Base-by-base conservation (phyloP, 805 yeast species). In the Metschnikowia peoriensis region DNA sequence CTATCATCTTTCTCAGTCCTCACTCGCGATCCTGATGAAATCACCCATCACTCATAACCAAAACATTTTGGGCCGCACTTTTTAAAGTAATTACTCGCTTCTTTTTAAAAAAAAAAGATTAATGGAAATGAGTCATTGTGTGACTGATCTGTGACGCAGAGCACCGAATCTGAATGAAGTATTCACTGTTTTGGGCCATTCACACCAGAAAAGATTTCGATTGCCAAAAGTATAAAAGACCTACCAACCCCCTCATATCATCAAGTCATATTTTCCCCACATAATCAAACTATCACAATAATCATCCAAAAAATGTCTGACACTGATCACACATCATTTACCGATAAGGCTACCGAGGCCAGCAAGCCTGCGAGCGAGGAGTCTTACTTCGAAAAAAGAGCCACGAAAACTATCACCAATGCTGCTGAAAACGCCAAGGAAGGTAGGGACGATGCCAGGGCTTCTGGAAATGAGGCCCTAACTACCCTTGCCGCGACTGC, bases 301-400 rank as follows among this genome's bases (percentile, higher is more conserved):
- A 41, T 41, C 15, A 22, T 14, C 32, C 22, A 17, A 4, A 50
- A 7, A 17, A 71, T 71, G 75, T 66, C 75, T 59, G 75, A 76
- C 69, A 66, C 78, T 56, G 89, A 87, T 64, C 86, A 96, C 86
- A 89, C 89, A 76, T 74, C 81, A 68, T 79, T 89, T 66, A 61
- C 84, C 58, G 86, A 86, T 68, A 88, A 89, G 73, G 73, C 81
- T 61, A 52, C 79, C 49, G 96, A 89, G 77, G 64, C 80, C 41
- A 55, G 85, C 41, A 86, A 80, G 60, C 96, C 96, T 59, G 85
- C 89, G 57, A 71, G 80, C 52, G 80, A 86, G 70, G 90, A 90
- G 76, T 63, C 84, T 38, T 70, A 73, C 64, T 69, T 74, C 48
- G 86, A 88, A 65, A 76, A 86, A 73, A 22, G 4, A 2, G 85